A percentile compares a stretch with the other conserved stretches of the same genome.
These are phyloP conservation scores for Golubevia sp. DNA, from an alignment of 1,284 basidiomycete genomes.

Conservation along the genomic window DNA sequence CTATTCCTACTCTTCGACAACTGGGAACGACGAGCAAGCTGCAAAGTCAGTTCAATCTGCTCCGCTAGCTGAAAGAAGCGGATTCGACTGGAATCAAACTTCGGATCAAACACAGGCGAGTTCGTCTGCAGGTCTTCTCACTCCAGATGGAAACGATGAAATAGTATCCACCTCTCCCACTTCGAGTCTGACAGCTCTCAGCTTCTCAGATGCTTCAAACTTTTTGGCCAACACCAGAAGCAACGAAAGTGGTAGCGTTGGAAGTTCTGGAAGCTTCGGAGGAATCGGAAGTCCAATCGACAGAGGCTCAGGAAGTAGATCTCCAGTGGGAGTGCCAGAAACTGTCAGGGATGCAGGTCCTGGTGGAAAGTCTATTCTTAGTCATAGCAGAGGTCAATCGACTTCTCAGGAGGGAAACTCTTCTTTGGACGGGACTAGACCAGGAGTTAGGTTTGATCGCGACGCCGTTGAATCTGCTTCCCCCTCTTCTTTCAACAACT, in stretches of 20 bases:
- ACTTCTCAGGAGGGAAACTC: neutral
- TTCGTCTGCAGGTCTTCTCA: neutral
- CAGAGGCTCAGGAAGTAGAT: neutral
- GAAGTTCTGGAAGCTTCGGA: too few relatives aligned
- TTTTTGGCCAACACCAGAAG: neutral
- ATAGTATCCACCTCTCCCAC: neutral
- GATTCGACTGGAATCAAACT: too few relatives aligned
- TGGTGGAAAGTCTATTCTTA: neutral
- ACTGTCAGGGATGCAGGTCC: neutral
- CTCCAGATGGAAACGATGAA: neutral
- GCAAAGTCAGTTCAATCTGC: too few relatives aligned
- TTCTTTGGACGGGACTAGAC: too few relatives aligned
- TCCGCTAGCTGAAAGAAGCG: too few relatives aligned
- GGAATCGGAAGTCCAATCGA: neutral
- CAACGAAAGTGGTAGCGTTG: neutral
- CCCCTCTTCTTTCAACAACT: too few relatives aligned
- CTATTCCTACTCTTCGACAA: neutral
- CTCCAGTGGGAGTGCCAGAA: neutral
- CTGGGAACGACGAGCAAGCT: neutral
- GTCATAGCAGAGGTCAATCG: neutral
- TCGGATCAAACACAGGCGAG: too few relatives aligned
- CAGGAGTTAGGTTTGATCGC: neutral
- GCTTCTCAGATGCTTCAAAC: neutral
- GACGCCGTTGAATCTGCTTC: neutral
- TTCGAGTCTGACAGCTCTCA: neutral